A percentile compares a stretch with the other conserved stretches of the same genome.
Evolutionary conservation across 495 filamentous ascomycete species (phyloP).

Genomic region (Aspergillus incahuasiensis): DNA sequence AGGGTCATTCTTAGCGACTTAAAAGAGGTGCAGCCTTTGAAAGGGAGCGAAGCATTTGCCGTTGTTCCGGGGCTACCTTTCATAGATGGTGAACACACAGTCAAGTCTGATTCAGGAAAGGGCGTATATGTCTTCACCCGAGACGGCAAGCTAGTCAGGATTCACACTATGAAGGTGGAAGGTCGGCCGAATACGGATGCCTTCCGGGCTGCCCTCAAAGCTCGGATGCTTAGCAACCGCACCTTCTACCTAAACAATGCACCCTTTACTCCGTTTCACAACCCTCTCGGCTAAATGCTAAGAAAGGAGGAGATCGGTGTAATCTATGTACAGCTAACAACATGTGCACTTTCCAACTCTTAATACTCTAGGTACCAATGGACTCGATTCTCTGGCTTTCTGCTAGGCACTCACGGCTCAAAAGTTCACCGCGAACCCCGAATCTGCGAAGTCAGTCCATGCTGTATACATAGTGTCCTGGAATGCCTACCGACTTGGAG

Average conservation of each 20-base stretch:
- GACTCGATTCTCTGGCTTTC: not conserved
- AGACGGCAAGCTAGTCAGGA: slow-evolving; percentile 33
- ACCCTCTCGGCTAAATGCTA: slow-evolving; percentile 28
- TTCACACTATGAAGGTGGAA: slow-evolving; percentile 44
- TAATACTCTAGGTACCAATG: not conserved
- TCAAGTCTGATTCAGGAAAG: slow-evolving; percentile 26
- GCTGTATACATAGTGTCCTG: not conserved
- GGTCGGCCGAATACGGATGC: slow-evolving; percentile 35
- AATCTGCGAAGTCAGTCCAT: slow-evolving; percentile 28
- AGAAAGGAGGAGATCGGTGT: not conserved
- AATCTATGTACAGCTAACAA: slow-evolving; percentile 18
- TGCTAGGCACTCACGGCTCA: not conserved
- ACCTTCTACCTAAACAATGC: slow-evolving; percentile 24
- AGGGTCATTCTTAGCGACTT: slow-evolving; percentile 38
- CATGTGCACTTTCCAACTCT: slow-evolving; percentile 13
- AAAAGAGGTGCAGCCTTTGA: slow-evolving; percentile 32
- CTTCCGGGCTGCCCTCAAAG: slow-evolving; percentile 38
- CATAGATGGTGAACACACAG: slow-evolving; percentile 25
- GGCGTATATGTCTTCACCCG: slow-evolving; percentile 36
- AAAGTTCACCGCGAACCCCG: slow-evolving; percentile 31
- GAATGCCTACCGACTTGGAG: slow-evolving; percentile 46
- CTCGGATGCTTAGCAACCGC: slow-evolving; percentile 36
- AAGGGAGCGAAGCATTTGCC: slow-evolving; percentile 24
- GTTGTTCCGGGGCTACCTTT: slow-evolving; percentile 40
- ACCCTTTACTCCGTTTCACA: slow-evolving; percentile 35